Conservation (phyloP, 176 grass and related monocot genomes). For the Lolium multiflorum region DNA sequence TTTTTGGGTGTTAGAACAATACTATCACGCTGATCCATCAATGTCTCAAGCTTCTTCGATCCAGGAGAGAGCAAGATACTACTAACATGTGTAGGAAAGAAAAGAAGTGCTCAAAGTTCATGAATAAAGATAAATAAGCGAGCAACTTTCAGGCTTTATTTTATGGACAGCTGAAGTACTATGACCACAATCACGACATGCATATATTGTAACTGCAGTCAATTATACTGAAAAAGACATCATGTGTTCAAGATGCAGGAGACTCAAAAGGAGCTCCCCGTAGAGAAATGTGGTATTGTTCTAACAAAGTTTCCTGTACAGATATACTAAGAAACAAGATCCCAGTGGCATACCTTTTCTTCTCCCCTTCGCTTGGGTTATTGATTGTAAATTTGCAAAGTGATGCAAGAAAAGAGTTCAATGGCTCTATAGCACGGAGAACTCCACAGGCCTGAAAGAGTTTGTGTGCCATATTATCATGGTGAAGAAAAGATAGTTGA, state of each 20-base stretch:
- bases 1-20: conserved; percentile 97
- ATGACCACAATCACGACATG: conserved; percentile 27
- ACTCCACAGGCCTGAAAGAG: conserved; percentile 97
- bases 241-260: conserved; percentile 15
- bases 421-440: conserved; percentile 87
- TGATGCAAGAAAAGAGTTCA: conserved; percentile 98
- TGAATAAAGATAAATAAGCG: conserved; percentile 14
- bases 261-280: not conserved
- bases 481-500: conserved; percentile 29
- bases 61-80: conserved; percentile 77
- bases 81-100: conserved; percentile 54
- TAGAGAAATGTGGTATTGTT: conserved; percentile 7
- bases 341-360: conserved; percentile 68
- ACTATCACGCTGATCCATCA: conserved; percentile 79
- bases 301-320: conserved; percentile 15
- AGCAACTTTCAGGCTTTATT: not conserved
- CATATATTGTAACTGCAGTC: conserved; percentile 10
- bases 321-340: conserved; percentile 31
- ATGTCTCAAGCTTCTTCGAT: conserved; percentile 77
- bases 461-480: conserved; percentile 36
- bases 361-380: conserved; percentile 88
- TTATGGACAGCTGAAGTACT: conserved; percentile 39
- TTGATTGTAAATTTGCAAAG: conserved; percentile 99
- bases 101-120: conserved; percentile 22
- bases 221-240: conserved; percentile 29